Base-by-base conservation (phyloP, 192 early-diverging fungal genomes). In the Gonapodya prolifera region DNA sequence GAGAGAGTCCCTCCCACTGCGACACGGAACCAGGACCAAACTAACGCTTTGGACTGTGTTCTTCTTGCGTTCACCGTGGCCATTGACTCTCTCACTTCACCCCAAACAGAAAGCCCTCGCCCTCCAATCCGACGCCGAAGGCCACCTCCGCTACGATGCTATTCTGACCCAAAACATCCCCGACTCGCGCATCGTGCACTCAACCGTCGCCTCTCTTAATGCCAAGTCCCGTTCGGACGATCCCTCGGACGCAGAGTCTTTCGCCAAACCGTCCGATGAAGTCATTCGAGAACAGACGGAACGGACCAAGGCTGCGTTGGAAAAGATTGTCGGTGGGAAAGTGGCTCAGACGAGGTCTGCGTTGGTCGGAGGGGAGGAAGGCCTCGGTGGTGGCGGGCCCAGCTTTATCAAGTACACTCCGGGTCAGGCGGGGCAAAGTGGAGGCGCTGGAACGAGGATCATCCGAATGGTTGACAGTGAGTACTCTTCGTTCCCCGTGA, bases 381-480 rank as follows among this genome's bases (percentile, higher is more conserved):
- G 8, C 45, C 8, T 16, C 8, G 45, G 45, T 16, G 45, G 45
- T 8, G 78, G 78, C 76, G 94, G 88, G 69, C 94, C 96, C 0
- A 87, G 87, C 34, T 96, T 92, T 80, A 92, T 98, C 71, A 86
- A 92, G 76, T 98, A 99, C 84, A 95, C 94, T 75, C 96, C 96
- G 0, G 89, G 90, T 33, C 88, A 92, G 78, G 87, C 89, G 75
- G 87, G 88, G 2, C 83, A 83, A 33, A 88, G 86, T 69, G 91
- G 92, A 31, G 93, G 92, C 0, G 92, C 91, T 0, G 83, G 83
- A 30, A 92, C 96, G 74, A 85, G 98, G n/a, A 94, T 99, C 34
- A 96, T 99, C 75, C 87, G 91, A 32, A 95, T 99, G 87, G 91
- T 94, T 0, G 94, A 98, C 23, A 23, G 45, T 61, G 8, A 61